A percentile compares a stretch with the other conserved stretches of the same genome.
Conservation (phyloP, 352 stramenopile species). For the Phytophthora agathidicida region DNA sequence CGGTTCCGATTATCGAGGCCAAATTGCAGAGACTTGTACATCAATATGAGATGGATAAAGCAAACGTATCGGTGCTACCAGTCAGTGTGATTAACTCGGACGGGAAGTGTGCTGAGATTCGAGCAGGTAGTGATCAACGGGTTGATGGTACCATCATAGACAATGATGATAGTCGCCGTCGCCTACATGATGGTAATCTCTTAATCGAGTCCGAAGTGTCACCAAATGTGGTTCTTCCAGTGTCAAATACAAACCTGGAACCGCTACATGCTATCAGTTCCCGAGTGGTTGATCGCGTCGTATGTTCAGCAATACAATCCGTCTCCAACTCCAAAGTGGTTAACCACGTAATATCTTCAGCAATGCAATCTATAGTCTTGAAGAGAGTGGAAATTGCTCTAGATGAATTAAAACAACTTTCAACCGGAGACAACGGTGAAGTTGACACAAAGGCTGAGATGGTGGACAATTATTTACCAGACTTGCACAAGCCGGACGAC, state of each 20-base stretch:
- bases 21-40: background rate
- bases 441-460: background rate
- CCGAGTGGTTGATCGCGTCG: background rate
- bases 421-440: background rate
- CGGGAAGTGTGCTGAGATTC: background rate
- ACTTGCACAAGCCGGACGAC: background rate
- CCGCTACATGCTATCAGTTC: constrained; percentile 1
- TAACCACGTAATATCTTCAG: constrained; percentile 9
- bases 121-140: background rate
- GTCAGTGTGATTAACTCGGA: background rate
- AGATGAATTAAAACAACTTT: background rate
- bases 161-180: too few species aligned
- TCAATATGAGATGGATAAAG: background rate
- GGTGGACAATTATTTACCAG: background rate
- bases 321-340: background rate
- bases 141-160: background rate
- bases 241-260: background rate
- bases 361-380: background rate
- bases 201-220: background rate
- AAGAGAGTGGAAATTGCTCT: background rate
- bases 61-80: background rate
- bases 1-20: constrained; percentile 1
- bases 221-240: background rate
- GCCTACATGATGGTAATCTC: too few species aligned
- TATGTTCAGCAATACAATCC: too few species aligned